phyloP scores from a whole-genome alignment of 108 stramenopile genomes.

The Nitzschia putrida region DNA sequence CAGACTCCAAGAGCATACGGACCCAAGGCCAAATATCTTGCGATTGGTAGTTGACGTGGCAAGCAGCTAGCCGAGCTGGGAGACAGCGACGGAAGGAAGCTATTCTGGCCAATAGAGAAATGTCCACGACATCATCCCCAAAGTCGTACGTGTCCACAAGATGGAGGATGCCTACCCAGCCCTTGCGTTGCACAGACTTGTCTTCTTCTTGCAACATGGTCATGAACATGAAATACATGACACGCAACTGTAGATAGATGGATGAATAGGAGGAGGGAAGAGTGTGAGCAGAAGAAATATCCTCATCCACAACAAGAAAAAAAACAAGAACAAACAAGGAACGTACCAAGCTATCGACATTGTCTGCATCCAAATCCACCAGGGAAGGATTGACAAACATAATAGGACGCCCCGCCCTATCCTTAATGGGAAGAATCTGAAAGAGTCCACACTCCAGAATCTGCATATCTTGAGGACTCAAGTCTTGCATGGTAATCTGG shows the following conservation, averaged over 20 bases:
- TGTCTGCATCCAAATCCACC: too few relatives aligned
- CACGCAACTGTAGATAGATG: neutral
- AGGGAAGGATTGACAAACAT: constrained; percentile 3
- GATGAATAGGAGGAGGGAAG: too few relatives aligned
- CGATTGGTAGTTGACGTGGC: neutral
- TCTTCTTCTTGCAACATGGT: neutral
- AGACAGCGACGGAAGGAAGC: neutral
- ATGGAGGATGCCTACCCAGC: neutral
- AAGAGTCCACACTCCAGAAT: neutral
- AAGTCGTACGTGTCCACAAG: neutral
- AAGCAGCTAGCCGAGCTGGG: neutral
- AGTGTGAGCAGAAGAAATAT: too few relatives aligned
- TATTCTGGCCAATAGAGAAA: too few relatives aligned
- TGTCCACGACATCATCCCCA: too few relatives aligned
- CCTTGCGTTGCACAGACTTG: neutral
- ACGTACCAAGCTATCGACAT: too few relatives aligned
- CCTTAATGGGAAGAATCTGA: constrained; percentile 16
- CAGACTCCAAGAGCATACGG: neutral
- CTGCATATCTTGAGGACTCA: constrained; percentile 8
- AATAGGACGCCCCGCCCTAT: constrained; percentile 13
- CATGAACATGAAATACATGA: constrained; percentile 3
- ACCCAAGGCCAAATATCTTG: neutral
- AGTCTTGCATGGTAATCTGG: constrained; percentile 11
- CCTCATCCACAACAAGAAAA: too few relatives aligned
- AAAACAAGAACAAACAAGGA: too few relatives aligned